Evolutionary conservation across 805 yeast species (phyloP).

Genomic region (Wickerhamomyces queroliae): DNA sequence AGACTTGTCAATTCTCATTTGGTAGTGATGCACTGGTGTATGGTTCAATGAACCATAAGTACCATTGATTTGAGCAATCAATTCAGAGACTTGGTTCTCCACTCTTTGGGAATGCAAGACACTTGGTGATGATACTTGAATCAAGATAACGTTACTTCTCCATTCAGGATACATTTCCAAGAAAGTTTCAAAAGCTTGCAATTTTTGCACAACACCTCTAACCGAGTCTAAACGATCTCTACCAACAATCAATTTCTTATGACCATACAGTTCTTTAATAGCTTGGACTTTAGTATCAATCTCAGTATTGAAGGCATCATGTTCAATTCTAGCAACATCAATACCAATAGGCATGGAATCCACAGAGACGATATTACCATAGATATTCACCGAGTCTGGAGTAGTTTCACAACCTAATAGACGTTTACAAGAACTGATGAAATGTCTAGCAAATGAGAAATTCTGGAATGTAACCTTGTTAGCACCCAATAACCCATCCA

Average conservation of each 20-base stretch:
- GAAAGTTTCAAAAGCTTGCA: slow-evolving; percentile 86
- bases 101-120: slow-evolving; percentile 45
- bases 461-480: slow-evolving; percentile 84
- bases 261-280: slow-evolving; percentile 55
- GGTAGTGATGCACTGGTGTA: slow-evolving; percentile 89
- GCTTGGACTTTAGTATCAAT: slow-evolving; percentile 62
- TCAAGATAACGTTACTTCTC: slow-evolving; percentile 78
- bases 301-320: slow-evolving; percentile 40
- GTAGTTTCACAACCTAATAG: slow-evolving; percentile 63
- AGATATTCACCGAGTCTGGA: slow-evolving; percentile 52
- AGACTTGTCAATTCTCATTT: slow-evolving; percentile 79
- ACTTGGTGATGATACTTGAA: slow-evolving; percentile 83
- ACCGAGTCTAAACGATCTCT: slow-evolving; percentile 90
- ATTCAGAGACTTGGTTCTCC: slow-evolving; percentile 78
- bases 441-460: slow-evolving; percentile 82
- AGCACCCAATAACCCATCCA: slow-evolving; percentile 91
- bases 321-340: slow-evolving; percentile 63
- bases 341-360: slow-evolving; percentile 87
- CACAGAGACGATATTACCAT: slow-evolving; percentile 72
- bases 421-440: slow-evolving; percentile 84
- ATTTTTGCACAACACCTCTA: slow-evolving; percentile 88
- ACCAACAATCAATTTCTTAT: slow-evolving; percentile 80
- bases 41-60: slow-evolving; percentile 77
- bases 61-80: slow-evolving; percentile 78
- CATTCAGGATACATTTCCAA: slow-evolving; percentile 90